Evolutionary conservation across 345 rosid species (phyloP), one percentile per base, ranked within the genome.

Genomic region (Balakata baccata): DNA sequence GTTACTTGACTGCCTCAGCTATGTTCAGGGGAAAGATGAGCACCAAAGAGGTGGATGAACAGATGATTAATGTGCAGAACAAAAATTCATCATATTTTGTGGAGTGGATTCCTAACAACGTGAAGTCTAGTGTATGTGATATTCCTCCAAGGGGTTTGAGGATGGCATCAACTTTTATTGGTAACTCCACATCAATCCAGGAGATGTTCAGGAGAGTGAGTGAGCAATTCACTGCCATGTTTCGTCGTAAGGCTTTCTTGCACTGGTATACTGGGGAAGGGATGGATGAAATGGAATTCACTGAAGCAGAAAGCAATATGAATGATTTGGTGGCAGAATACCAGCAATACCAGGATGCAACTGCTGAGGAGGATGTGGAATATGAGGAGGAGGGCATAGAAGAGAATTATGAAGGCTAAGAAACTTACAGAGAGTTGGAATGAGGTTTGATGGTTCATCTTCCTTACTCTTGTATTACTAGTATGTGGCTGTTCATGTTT

Each of bases 261-360:
- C 98, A 94, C 74, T 94, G 98, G 98, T 94, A 94, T 25, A 94
- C 98, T 0, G 98, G 98, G 0, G 98, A 94, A 84, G 98, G 98
- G 0, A 94, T 94, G 98, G 98, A 94, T 16, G 98, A 94, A 74
- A 94, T 94, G 98, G 98, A 94, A 79, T 94, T 92, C 81, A 93
- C 98, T 0, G 98, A 93, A 81, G 98, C 98, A 6, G 98, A 93
- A 83, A 93, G 98, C 81, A 94, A 94, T 84, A 93, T 93, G 98
- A 93, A 93, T 50, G 98, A 93, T 80, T 85, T 93, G 37, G 98
- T 93, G 58, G 91, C 98, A 4, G 98, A 93, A 77, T 93, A 93
- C 69, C 98, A 93, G 80, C 97, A 93, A 65, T 93, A 93, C 84
- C 98, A 93, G 84, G 98, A 93, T 63, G 98, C 97, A 45, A 91